A percentile compares a stretch with the other conserved stretches of the same genome.
Evolutionary conservation across 148 eudicot genomes (phyloP).

Genomic region (Rhododendron vialii): DNA sequence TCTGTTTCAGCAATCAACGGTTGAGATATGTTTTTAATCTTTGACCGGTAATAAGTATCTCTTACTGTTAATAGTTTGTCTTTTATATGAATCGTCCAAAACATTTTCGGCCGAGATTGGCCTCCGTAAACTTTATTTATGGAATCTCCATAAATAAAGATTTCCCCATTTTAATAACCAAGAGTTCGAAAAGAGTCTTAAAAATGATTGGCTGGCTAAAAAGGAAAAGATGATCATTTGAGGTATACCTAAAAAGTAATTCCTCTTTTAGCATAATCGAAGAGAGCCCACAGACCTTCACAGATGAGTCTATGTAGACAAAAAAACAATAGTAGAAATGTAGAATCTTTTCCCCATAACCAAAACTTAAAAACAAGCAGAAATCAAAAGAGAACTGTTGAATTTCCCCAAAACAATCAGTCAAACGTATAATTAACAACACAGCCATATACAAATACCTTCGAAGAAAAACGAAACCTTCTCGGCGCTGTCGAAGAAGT

Average conservation of each 20-base stretch:
- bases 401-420: background rate
- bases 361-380: background rate
- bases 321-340: background rate
- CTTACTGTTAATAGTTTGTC: too few species aligned
- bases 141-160: too few species aligned
- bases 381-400: background rate
- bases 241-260: background rate
- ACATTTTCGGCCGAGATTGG: too few species aligned
- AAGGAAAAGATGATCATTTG: background rate
- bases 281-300: background rate
- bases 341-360: background rate
- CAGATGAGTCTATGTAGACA: background rate
- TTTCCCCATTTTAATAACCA: background rate
- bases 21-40: too few species aligned
- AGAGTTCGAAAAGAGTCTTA: background rate
- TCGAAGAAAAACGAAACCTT: slow-evolving; percentile 94
- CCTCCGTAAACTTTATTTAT: too few species aligned
- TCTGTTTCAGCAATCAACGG: too few species aligned
- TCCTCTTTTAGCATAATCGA: background rate
- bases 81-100: too few species aligned
- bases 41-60: too few species aligned
- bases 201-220: background rate
- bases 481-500: slow-evolving; percentile 89
- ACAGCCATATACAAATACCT: slow-evolving; percentile 35
- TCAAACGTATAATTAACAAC: background rate